Evolutionary conservation across 768 basidiomycete genomes (phyloP).

Genomic region (Podaxis sp.): DNA sequence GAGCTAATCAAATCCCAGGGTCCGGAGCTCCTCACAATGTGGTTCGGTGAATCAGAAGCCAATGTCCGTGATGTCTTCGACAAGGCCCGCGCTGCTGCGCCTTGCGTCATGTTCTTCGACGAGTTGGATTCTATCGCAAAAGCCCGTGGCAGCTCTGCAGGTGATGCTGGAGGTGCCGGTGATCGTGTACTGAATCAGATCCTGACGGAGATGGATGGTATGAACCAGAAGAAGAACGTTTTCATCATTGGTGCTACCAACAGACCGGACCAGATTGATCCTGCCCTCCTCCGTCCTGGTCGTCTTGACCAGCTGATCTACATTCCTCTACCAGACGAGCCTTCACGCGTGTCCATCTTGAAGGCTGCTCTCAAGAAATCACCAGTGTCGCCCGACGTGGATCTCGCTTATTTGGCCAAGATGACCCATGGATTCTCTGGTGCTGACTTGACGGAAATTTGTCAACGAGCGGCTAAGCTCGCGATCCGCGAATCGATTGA

Average conservation of each 20-base stretch:
- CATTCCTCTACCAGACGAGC: constrained; percentile 96
- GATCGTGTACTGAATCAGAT: constrained; percentile 98
- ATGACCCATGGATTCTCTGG: constrained; percentile 97
- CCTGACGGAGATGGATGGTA: constrained; percentile 98
- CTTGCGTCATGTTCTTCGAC: constrained; percentile 99
- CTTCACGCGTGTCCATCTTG: constrained; percentile 88
- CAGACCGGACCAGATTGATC: constrained; percentile 93
- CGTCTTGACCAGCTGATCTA: constrained; percentile 99
- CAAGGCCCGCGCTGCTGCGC: constrained; percentile 98
- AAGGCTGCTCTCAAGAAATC: constrained; percentile 90
- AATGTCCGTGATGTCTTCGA: constrained; percentile 99
- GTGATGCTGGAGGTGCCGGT: constrained; percentile 94
- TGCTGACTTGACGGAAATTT: constrained; percentile 99
- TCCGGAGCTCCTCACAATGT: constrained; percentile 98
- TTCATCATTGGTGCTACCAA: constrained; percentile 98
- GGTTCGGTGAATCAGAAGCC: constrained; percentile 99
- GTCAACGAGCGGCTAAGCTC: constrained; percentile 95
- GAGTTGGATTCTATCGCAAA: constrained; percentile 99
- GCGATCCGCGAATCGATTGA: constrained; percentile 97
- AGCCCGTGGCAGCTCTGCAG: constrained; percentile 85
- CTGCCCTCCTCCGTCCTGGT: constrained; percentile 92
- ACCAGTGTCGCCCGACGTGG: constrained; percentile 79
- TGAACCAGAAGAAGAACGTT: constrained; percentile 99
- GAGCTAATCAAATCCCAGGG: constrained; percentile 48
- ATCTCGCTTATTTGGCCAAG: constrained; percentile 86